phyloP scores from a whole-genome alignment of 2,329 filamentous ascomycete genomes.

The Mycosphaerella arachidis region DNA sequence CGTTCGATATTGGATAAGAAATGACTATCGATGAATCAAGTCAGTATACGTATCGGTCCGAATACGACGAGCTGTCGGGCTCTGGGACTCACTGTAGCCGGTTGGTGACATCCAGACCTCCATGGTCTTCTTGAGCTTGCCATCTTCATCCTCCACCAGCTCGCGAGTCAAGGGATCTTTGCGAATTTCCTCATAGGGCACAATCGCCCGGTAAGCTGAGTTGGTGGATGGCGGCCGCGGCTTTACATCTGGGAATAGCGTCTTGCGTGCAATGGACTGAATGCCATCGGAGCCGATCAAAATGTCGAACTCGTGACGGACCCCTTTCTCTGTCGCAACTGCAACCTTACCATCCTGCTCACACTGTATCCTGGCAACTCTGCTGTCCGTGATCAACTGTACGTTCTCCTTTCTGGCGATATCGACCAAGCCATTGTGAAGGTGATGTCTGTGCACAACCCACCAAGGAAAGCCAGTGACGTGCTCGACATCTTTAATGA shows the following conservation, averaged over 20 bases:
- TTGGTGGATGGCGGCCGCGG: slow-evolving; percentile 40
- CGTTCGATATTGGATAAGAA: slow-evolving; percentile 44
- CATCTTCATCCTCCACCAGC: slow-evolving; percentile 26
- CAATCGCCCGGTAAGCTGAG: slow-evolving; percentile 44
- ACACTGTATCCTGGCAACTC: slow-evolving; percentile 35
- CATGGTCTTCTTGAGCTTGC: slow-evolving; percentile 40
- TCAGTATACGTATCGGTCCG: neutral
- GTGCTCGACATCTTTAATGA: slow-evolving; percentile 33
- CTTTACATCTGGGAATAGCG: slow-evolving; percentile 41
- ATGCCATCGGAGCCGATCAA: slow-evolving; percentile 32
- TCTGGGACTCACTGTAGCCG: slow-evolving; percentile 2
- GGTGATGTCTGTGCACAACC: slow-evolving; percentile 46
- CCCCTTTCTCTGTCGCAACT: slow-evolving; percentile 30
- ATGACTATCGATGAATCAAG: slow-evolving; percentile 36
- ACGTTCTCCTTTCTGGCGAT: slow-evolving; percentile 39
- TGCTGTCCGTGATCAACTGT: slow-evolving; percentile 35
- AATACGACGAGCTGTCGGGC: neutral
- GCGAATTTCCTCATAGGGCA: slow-evolving; percentile 42
- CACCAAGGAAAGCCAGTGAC: slow-evolving; percentile 39
- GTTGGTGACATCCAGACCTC: slow-evolving; percentile 43
- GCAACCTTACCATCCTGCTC: slow-evolving; percentile 25
- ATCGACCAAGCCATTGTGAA: slow-evolving; percentile 43
- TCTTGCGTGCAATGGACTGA: slow-evolving; percentile 34
- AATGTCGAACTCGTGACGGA: slow-evolving; percentile 23
- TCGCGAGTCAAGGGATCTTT: slow-evolving; percentile 38